A percentile compares a stretch with the other conserved stretches of the same genome.
Conservation (phyloP, 129 eudicot species). For the Saussurea involucrata region DNA sequence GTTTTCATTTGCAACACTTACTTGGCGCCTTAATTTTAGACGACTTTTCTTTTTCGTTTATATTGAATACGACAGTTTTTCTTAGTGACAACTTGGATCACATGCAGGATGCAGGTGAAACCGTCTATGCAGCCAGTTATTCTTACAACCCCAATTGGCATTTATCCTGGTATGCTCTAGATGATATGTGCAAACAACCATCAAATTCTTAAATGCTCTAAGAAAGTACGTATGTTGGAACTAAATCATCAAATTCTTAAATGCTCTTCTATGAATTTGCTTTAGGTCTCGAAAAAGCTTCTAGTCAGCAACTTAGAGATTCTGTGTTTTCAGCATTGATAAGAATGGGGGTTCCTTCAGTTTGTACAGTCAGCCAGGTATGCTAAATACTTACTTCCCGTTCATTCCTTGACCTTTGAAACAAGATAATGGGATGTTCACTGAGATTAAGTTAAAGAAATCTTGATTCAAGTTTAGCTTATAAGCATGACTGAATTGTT, state of each 20-base stretch:
- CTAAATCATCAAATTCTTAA: neutral
- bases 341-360: constrained; percentile 76
- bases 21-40: neutral
- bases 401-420: too few species aligned
- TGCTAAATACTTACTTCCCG: neutral
- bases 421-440: too few species aligned
- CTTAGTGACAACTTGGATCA: neutral
- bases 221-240: neutral
- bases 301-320: constrained; percentile 10
- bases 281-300: constrained; percentile 55
- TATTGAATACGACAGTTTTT: neutral
- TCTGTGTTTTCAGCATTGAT: constrained; percentile 35
- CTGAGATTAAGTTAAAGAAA: neutral
- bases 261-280: neutral
- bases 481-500: too few species aligned
- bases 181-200: neutral
- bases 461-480: too few species aligned
- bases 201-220: neutral
- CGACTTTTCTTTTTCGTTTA: neutral
- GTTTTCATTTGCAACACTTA: neutral
- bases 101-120: neutral
- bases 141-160: neutral
- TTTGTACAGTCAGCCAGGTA: constrained; percentile 77
- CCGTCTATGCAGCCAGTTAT: neutral
- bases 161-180: neutral